Conservation (phyloP, 169 alveolate species). For the Amoebophrya sp. region DNA sequence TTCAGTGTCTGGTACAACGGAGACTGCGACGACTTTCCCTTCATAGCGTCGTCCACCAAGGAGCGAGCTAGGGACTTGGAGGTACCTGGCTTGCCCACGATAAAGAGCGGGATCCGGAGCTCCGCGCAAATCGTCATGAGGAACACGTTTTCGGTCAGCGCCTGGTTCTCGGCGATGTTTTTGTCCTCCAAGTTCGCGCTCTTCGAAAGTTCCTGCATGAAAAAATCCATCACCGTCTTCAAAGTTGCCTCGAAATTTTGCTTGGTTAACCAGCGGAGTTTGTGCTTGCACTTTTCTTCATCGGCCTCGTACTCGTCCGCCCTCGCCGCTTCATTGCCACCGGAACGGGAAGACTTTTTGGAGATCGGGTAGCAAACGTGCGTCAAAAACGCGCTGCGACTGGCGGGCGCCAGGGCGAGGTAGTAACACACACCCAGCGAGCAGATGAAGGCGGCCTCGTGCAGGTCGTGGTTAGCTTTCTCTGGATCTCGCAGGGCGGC, state of each 20-base stretch:
- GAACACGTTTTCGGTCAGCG: slow-evolving; percentile 1
- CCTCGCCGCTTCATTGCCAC: background rate
- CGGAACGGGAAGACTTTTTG: too few relatives aligned
- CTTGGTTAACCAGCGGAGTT: too few relatives aligned
- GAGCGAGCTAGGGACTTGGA: background rate
- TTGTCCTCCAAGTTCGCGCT: background rate
- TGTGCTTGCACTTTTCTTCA: background rate
- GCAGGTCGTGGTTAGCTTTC: too few relatives aligned
- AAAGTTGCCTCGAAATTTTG: background rate
- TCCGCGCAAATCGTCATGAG: slow-evolving; percentile 16
- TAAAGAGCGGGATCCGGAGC: slow-evolving; percentile 15
- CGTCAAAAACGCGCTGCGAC: background rate
- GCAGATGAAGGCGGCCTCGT: background rate
- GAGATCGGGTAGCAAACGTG: too few relatives aligned
- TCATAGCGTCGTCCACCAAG: slow-evolving; percentile 5
- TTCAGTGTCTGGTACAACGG: background rate
- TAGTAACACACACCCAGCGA: background rate
- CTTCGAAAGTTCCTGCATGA: background rate
- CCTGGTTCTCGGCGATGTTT: background rate
- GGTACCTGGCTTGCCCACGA: slow-evolving; percentile 23
- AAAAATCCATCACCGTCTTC: background rate
- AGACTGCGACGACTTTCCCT: background rate
- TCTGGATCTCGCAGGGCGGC: background rate
- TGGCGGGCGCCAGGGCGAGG: background rate
- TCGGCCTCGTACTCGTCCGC: background rate